Base-by-base conservation (phyloP, 306 rosid species). In the Quercus agrifolia region DNA sequence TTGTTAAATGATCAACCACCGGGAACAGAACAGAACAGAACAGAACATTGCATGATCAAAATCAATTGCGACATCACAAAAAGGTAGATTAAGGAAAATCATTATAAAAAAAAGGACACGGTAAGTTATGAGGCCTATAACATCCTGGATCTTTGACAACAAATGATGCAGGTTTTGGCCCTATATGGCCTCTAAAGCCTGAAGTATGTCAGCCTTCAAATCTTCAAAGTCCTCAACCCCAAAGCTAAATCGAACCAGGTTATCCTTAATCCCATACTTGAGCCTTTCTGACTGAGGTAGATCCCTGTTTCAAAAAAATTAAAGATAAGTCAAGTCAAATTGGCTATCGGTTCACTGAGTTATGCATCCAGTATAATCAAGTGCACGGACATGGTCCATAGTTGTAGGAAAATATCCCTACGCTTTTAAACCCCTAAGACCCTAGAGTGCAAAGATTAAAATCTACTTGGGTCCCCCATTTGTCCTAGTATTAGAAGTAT, bases 241-340 rank as follows among this genome's bases (percentile, higher is more conserved):
- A n/a, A 90, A 84, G 91, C 99, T 94, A 91, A 92, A 94, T 25
- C 99, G 96, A 79, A 94, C 95, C 92, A 94, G 82, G 88, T 86
- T 94, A 86, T 94, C 99, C 27, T 74, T 81, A 75, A 94, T 94
- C 80, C 96, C 96, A 56, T 86, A 92, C 90, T 86, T 81, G 0
- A 85, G 89, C 87, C 98, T 94, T 21, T 92, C 90, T 13, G 87
- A 21, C 77, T 87, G 89, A 21, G 86, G 85, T 55, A 90, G 93
- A 88, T 94, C 96, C 97, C 98, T 94, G 84, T 87, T 80, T 76
- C 79, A 83, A 15, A 80, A 79, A 35, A 44, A 79, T 70, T 5
- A 25, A 55, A 52, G 67, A 18, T 52, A 38, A 44, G 25, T 74
- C 51, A 74, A 35, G 54, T 30, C 13, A 46, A n/a, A 15, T n/a